A percentile compares a stretch with the other conserved stretches of the same genome.
These are phyloP conservation scores for Ganoderma sinense DNA, from an alignment of 1,284 basidiomycete species.

Conservation along the genomic window DNA sequence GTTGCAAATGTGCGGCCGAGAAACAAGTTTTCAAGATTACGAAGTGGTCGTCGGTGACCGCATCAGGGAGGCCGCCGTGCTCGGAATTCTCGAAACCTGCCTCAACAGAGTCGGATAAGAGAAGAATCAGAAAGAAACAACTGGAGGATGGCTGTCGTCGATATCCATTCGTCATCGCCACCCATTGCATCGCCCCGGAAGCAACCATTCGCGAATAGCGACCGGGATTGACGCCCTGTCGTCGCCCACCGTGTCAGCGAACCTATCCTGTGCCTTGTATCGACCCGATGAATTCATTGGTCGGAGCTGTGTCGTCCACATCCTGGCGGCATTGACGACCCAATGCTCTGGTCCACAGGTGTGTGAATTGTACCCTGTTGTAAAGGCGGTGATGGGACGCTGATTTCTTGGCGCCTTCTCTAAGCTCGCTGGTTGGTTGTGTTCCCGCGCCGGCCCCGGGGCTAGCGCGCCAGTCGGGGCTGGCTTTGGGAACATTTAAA, in stretches of 20 bases:
- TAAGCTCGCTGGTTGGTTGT: neutral
- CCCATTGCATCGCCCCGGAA: neutral
- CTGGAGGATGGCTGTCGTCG: neutral
- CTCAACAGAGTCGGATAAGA: too few relatives aligned
- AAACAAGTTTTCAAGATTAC: neutral
- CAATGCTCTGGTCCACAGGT: neutral
- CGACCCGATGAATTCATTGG: neutral
- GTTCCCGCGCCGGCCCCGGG: neutral
- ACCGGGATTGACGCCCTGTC: neutral
- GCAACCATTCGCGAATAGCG: neutral
- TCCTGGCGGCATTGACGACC: neutral
- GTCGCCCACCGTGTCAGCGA: neutral
- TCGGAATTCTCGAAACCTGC: neutral
- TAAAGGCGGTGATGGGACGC: neutral
- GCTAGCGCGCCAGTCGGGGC: neutral
- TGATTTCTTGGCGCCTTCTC: neutral
- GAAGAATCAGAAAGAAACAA: neutral
- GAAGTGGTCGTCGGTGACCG: neutral
- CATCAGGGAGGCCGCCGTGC: neutral
- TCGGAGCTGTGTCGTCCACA: neutral
- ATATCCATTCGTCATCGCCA: neutral
- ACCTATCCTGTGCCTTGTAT: neutral
- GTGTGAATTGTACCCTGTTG: neutral
- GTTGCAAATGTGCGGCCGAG: neutral
- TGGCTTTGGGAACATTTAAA: slow-evolving; percentile 10